These are phyloP conservation scores for Camellia japonica DNA, from an alignment of 148 eudicot genomes.

Conservation along the genomic window DNA sequence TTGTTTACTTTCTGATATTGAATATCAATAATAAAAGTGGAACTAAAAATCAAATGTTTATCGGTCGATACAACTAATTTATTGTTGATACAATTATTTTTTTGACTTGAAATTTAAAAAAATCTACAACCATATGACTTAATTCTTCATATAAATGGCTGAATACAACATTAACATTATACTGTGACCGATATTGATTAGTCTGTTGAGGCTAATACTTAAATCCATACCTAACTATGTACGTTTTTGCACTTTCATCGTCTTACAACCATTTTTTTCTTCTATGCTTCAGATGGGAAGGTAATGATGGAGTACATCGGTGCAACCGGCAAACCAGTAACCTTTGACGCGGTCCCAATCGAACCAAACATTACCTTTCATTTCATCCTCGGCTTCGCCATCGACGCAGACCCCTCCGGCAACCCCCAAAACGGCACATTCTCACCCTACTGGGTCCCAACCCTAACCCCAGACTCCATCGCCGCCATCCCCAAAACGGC, in stretches of 20 bases:
- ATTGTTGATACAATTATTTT: no score
- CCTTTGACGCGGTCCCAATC: constrained; percentile 28
- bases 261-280: background rate
- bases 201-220: background rate
- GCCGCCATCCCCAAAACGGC: constrained; percentile 33
- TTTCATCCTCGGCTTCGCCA: constrained; percentile 46
- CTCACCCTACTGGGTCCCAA: constrained; percentile 34
- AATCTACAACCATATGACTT: no score
- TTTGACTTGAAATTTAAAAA: no score
- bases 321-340: constrained; percentile 32
- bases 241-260: no score
- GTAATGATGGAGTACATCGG: constrained; percentile 51
- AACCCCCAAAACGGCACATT: constrained; percentile 36
- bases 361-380: constrained; percentile 31
- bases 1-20: no score
- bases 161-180: no score
- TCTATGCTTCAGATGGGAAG: constrained; percentile 27
- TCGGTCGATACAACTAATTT: no score
- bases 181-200: no score
- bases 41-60: no score
- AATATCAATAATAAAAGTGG: no score
- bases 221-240: background rate
- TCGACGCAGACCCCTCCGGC: constrained; percentile 34
- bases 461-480: constrained; percentile 32
- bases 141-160: no score